Evolutionary conservation across 192 early-diverging fungal genomes (phyloP), one percentile per base, ranked within the genome.

Genomic region (Coemansia sp.): DNA sequence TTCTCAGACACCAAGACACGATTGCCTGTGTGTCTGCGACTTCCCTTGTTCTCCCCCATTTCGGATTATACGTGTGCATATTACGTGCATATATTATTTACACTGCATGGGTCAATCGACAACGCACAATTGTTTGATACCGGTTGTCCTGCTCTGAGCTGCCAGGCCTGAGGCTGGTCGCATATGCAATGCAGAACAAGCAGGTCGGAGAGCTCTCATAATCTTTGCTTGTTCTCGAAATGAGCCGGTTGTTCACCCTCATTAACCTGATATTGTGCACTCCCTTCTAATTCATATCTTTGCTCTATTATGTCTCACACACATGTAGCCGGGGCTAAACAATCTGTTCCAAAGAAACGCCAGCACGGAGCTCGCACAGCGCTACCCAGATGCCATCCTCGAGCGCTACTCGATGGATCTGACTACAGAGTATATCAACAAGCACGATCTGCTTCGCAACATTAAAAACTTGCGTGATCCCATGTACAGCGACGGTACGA

Each of bases 311-410:
- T 32, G 3, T 31, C 24, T 3, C 51, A 3, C 51, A 46, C 42
- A 24, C 32, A 34, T 72, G 59, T 90, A 80, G 78, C 95, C 96
- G 7, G 96, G 96, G 15, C 76, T 90, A 34, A 96, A 95, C 84
- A 98, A 98, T 62, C 81, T 94, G 5, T 98, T 90, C 68, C 91
- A 97, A 80, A 89, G 93, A 34, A 94, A 97, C 75, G 87, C 92
- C 15, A 82, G 90, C 62, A 91, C 95, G 12, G 87, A 91, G 1
- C 60, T 94, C 3, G 92, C 93, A 0, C 74, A 79, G 42, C 73
- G 75, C 53, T 96, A 94, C 70, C 88, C 90, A 51, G 88, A 94
- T 65, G 95, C 95, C 13, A 92, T 96, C 1, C 86, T 98, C 7
- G 96, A 98, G 76, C 89, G 86, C 59, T 88, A 94, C 66, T 96